Conservation (phyloP, 2,329 filamentous ascomycete genomes). For the Penicillium fuscoglaucum region DNA sequence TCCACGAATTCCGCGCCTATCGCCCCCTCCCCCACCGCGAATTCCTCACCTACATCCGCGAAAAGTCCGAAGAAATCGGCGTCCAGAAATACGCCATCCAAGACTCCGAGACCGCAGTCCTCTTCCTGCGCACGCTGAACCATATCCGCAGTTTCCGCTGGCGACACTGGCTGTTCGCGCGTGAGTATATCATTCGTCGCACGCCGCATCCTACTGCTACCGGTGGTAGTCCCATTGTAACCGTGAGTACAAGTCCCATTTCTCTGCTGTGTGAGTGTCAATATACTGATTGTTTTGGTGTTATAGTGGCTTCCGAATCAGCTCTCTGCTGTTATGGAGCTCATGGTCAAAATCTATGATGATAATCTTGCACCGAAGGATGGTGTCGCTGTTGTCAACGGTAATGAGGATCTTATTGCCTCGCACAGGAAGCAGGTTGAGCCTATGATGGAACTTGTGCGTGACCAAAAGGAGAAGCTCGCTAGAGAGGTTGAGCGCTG, state of each 20-base stretch:
- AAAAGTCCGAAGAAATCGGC: constrained; percentile 50
- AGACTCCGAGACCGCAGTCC: constrained; percentile 43
- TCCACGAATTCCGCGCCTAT: constrained; percentile 86
- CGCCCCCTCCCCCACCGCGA: constrained; percentile 84
- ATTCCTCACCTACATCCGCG: constrained; percentile 72
- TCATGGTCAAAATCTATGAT: constrained; percentile 50
- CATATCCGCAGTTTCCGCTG: constrained; percentile 53
- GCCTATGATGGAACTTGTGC: constrained; percentile 40
- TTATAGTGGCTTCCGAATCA: constrained; percentile 50
- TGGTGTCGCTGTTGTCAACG: constrained; percentile 14
- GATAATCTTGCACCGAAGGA: constrained; percentile 39
- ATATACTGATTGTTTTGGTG: neutral
- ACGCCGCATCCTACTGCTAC: constrained; percentile 50
- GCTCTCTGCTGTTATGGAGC: constrained; percentile 50
- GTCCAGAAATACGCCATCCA: constrained; percentile 41
- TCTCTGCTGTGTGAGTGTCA: neutral
- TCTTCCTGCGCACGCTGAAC: constrained; percentile 48
- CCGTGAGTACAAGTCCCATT: constrained; percentile 32
- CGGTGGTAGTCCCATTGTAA: constrained; percentile 51
- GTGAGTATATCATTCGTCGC: constrained; percentile 51
- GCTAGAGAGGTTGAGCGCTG: constrained; percentile 47
- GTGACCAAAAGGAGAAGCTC: constrained; percentile 36
- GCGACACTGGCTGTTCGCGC: constrained; percentile 52
- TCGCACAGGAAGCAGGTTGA: constrained; percentile 39
- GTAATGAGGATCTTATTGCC: constrained; percentile 24